phyloP scores from a whole-genome alignment of 768 basidiomycete genomes.

The Podaxis sp. region DNA sequence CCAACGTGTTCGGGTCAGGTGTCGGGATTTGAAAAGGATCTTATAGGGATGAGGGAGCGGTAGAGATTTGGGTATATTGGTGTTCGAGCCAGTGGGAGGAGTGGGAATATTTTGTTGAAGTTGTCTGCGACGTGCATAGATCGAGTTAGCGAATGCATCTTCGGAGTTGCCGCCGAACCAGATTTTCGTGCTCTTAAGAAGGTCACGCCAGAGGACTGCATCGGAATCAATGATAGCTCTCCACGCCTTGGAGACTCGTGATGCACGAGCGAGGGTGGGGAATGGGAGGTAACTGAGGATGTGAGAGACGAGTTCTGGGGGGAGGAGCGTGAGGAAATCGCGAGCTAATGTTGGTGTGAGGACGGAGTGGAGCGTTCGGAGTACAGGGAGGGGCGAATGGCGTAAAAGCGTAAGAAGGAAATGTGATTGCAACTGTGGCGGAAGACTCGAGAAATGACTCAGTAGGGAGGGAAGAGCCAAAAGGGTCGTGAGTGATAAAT shows the following conservation, averaged over 20 bases:
- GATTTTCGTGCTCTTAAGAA: constrained; percentile 76
- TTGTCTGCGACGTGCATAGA: constrained; percentile 57
- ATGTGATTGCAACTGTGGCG: constrained; percentile 84
- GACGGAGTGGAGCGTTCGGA: constrained; percentile 85
- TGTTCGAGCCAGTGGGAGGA: constrained; percentile 21
- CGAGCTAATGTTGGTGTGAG: constrained; percentile 87
- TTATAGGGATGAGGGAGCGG: constrained; percentile 87
- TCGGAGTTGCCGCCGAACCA: constrained; percentile 91
- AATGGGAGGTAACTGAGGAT: constrained; percentile 84
- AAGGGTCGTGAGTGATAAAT: constrained; percentile 77
- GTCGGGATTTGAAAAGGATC: constrained; percentile 52
- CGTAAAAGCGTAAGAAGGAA: constrained; percentile 89
- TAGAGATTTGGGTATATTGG: constrained; percentile 40
- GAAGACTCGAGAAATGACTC: constrained; percentile 74
- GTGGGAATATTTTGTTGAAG: constrained; percentile 8
- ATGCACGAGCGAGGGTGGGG: constrained; percentile 77
- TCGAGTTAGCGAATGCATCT: constrained; percentile 68
- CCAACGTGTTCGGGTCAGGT: constrained; percentile 67
- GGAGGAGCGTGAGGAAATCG: constrained; percentile 90
- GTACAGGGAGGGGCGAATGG: constrained; percentile 86
- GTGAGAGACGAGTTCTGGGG: constrained; percentile 88
- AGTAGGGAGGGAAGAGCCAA: constrained; percentile 83
- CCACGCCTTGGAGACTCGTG: constrained; percentile 89
- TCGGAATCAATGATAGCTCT: constrained; percentile 89
- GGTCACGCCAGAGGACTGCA: constrained; percentile 83